Percentiles rank a stretch among this genome's conserved stretches.
phyloP scores from a whole-genome alignment of 306 rosid species.

The Vigna nakashimae region DNA sequence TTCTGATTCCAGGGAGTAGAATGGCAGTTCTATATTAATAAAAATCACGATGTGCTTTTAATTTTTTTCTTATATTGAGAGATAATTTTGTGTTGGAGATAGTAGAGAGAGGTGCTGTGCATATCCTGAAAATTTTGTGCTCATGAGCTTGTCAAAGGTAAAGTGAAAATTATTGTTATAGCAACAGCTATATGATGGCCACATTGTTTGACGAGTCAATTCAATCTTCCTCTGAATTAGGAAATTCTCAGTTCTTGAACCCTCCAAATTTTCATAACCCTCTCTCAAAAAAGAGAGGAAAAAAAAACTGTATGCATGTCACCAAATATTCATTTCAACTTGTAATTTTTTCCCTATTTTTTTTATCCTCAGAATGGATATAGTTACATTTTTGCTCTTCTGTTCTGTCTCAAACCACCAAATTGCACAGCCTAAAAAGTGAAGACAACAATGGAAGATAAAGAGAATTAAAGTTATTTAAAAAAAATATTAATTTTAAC shows the following conservation, averaged over 20 bases:
- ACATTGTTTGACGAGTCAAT: not conserved
- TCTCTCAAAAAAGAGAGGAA: not conserved
- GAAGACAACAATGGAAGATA: too few species aligned
- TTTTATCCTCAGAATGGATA: too few species aligned
- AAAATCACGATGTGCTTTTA: constrained; percentile 24
- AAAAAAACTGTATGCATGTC: too few species aligned
- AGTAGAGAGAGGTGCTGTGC: constrained; percentile 25
- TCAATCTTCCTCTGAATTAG: not conserved
- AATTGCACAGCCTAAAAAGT: too few species aligned
- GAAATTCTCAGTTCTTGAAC: not conserved
- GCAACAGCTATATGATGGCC: constrained; percentile 10
- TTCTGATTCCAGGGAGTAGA: constrained; percentile 61
- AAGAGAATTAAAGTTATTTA: too few species aligned
- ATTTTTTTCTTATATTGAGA: constrained; percentile 33
- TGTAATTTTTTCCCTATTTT: too few species aligned
- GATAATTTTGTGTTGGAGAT: constrained; percentile 33
- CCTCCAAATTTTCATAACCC: not conserved
- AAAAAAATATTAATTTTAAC: too few species aligned
- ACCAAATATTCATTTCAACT: not conserved
- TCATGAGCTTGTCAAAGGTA: constrained; percentile 41
- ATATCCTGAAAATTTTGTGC: constrained; percentile 54
- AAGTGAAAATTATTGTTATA: constrained; percentile 26
- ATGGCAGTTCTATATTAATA: constrained; percentile 22
- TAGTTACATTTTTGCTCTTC: too few species aligned
- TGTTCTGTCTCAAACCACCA: too few species aligned